Evolutionary conservation across 148 eudicot species (phyloP).

Genomic region (Camellia granthamiana): DNA sequence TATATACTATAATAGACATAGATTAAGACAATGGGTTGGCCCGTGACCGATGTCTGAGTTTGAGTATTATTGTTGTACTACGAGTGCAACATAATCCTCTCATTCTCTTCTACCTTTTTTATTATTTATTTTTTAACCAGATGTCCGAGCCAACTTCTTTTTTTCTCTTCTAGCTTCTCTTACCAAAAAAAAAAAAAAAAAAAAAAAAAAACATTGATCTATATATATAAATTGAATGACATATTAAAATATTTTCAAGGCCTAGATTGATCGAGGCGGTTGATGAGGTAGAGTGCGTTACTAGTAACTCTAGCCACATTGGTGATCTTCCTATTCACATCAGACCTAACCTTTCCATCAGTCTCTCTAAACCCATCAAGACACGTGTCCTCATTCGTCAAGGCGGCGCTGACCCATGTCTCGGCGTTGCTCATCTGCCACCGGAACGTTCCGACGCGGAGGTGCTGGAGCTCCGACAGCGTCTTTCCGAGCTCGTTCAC

Average conservation of each 20-base stretch:
- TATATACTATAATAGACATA: background rate
- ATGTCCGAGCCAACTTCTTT: too few relatives aligned
- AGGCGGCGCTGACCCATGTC: slow-evolving; percentile 71
- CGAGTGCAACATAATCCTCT: too few relatives aligned
- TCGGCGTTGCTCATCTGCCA: slow-evolving; percentile 67
- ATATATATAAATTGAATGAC: too few relatives aligned
- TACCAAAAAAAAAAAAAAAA: too few relatives aligned
- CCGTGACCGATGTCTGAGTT: too few relatives aligned
- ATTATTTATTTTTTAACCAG: too few relatives aligned
- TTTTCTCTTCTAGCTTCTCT: too few relatives aligned
- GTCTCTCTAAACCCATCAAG: slow-evolving; percentile 49
- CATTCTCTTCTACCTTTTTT: too few relatives aligned
- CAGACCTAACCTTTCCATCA: slow-evolving; percentile 30
- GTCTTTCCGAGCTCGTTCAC: slow-evolving; percentile 44
- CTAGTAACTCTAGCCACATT: slow-evolving; percentile 60
- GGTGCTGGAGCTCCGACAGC: slow-evolving; percentile 40
- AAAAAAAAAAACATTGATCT: too few relatives aligned
- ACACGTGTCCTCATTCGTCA: slow-evolving; percentile 57
- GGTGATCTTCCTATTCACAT: slow-evolving; percentile 40
- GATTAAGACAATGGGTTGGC: background rate
- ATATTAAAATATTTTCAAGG: background rate
- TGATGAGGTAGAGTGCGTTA: slow-evolving; percentile 60
- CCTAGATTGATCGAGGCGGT: slow-evolving; percentile 33
- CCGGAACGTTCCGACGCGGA: slow-evolving; percentile 30
- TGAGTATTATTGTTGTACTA: too few relatives aligned